Conservation (phyloP, 306 rosid species). For the Vachellia collinsii region DNA sequence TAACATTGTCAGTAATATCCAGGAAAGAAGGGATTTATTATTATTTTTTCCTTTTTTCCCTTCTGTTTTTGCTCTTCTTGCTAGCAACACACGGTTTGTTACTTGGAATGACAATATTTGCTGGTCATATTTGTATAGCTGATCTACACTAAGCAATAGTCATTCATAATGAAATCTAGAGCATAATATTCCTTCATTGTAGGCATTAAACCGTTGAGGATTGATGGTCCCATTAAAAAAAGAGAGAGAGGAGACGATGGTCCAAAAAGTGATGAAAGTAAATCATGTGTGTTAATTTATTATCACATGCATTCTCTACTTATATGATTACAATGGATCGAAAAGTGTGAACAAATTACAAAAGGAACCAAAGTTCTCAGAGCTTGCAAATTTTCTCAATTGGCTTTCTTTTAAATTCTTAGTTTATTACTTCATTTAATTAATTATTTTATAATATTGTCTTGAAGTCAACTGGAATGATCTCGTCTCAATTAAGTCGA, state of each 20-base stretch:
- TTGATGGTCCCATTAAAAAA: not conserved
- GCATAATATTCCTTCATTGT: conserved; percentile 9
- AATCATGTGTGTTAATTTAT: not conserved
- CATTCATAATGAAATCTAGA: not conserved
- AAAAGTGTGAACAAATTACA: not conserved
- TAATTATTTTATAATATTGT: not conserved
- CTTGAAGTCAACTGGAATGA: not conserved
- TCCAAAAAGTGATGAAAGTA: not conserved
- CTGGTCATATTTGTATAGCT: conserved; percentile 36
- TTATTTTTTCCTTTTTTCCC: conserved; percentile 15
- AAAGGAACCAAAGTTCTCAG: not conserved
- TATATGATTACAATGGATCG: not conserved
- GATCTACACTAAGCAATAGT: not conserved
- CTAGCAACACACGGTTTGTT: conserved; percentile 14
- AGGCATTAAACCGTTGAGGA: not conserved
- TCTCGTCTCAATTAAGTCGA: not conserved
- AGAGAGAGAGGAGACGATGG: not conserved
- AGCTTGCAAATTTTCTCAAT: not conserved
- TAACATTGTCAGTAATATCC: conserved; percentile 32
- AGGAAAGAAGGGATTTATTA: conserved; percentile 28
- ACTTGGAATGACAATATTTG: conserved; percentile 33
- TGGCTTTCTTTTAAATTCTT: not conserved
- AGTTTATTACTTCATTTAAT: not conserved
- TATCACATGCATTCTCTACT: not conserved
- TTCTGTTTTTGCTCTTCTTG: conserved; percentile 28